Conservation (phyloP, 768 basidiomycete species). For the Phaffia australis region DNA sequence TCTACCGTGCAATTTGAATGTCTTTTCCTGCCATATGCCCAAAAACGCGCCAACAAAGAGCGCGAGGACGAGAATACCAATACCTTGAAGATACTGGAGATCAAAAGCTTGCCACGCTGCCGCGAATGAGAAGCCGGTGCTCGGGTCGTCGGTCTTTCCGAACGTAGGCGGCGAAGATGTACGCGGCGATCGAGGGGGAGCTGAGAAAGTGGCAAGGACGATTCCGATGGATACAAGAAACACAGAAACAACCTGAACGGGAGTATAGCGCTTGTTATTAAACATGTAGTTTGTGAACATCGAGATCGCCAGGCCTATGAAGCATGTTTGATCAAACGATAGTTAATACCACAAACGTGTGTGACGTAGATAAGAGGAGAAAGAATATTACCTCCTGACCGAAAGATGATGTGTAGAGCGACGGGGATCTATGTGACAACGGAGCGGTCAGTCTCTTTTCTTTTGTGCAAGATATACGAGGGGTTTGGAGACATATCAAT, state of each 20-base stretch:
- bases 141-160: slow-evolving; percentile 10
- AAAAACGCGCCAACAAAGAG: slow-evolving; percentile 57
- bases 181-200: slow-evolving; percentile 30
- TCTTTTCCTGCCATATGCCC: slow-evolving; percentile 65
- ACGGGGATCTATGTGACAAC: slow-evolving; percentile 47
- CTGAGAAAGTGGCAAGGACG: slow-evolving; percentile 58
- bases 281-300: slow-evolving; percentile 61
- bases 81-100: slow-evolving; percentile 50
- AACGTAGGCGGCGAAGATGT: slow-evolving; percentile 21
- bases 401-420: slow-evolving; percentile 70
- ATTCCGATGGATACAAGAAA: slow-evolving; percentile 59
- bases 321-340: neutral
- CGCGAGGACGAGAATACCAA: slow-evolving; percentile 56
- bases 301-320: slow-evolving; percentile 58
- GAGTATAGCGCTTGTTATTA: slow-evolving; percentile 43
- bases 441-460: neutral
- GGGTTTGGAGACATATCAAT: neutral
- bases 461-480: neutral
- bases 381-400: slow-evolving; percentile 52
- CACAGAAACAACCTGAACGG: slow-evolving; percentile 54
- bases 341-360: slow-evolving; percentile 19
- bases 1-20: slow-evolving; percentile 61
- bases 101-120: slow-evolving; percentile 38
- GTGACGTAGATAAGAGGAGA: slow-evolving; percentile 31
- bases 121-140: slow-evolving; percentile 23